Base-by-base conservation (phyloP, 768 basidiomycete species). In the Gyrodon lividus region DNA sequence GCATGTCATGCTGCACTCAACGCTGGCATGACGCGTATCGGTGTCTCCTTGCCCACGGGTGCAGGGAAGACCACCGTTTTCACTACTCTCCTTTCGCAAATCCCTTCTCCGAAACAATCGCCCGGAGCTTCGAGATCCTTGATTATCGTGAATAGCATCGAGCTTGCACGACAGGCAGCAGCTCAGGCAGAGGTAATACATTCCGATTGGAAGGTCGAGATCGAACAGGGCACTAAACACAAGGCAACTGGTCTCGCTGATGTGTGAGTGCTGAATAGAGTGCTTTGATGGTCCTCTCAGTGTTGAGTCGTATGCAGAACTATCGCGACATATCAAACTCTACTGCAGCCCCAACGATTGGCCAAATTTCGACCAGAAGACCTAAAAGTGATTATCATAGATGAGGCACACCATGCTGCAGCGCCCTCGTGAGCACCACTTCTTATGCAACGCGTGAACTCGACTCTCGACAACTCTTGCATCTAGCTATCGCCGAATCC, bases 401-500 rank as follows among this genome's bases (percentile, higher is more conserved):
- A 97, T 61, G 94, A 97, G 70, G 95, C 95, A 0, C 96, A 98
- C 65, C 96, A 98, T 68, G 89, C 95, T 24, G 94, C 91, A 34
- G 90, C 95, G 8, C 85, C 87, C 26, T 93, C 94, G 84, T 95
- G 71, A 48, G 31, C n/a, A 16, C n/a, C n/a, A n/a, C 34, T 19
- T 30, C 20, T 43, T 22, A 7, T 22, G 34, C 26, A n/a, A 22
- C 4, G 24, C 33, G 13, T 3, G 26, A 10, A 43, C 17, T 16
- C 19, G 4, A 16, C 23, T 33, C 5, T 24, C 20, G 37, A 51
- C 72, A 10, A 28, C 33, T 47, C 4, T 44, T 37, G 40, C 41
- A n/a, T 5, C 41, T 50, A 84, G 92, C 24, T 96, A 96, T 68
- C 84, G 90, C 26, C 82, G 80, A 23, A 79, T 98, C 51, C 72